phyloP scores from a whole-genome alignment of 305 asterid species.

The Euphrasia arctica region DNA sequence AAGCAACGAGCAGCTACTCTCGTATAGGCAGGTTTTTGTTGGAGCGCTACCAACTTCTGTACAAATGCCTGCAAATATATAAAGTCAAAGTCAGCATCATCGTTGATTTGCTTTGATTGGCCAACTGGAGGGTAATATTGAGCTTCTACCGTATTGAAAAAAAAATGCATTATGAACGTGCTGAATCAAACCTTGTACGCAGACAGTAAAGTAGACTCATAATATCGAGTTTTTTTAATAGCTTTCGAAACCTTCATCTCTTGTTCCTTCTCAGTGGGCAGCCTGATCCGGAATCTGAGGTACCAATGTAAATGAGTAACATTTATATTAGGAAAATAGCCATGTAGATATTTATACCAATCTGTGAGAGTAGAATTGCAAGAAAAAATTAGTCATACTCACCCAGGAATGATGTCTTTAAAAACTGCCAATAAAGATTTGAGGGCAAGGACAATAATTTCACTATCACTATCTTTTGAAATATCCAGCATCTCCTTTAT shows the following conservation, averaged over 20 bases:
- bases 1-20: conserved; percentile 81
- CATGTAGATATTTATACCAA: conserved; percentile 1
- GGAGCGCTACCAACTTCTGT: conserved; percentile 74
- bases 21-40: conserved; percentile 49
- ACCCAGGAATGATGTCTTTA: conserved; percentile 96
- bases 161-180: conserved; percentile 3
- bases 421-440: conserved; percentile 93
- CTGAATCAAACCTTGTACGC: conserved; percentile 65
- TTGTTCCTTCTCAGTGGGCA: conserved; percentile 90
- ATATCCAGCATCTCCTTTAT: conserved; percentile 87
- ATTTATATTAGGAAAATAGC: conserved; percentile 19
- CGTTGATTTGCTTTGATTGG: not conserved
- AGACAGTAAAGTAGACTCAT: conserved; percentile 75
- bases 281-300: conserved; percentile 79
- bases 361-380: conserved; percentile 15
- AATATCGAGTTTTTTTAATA: conserved; percentile 69
- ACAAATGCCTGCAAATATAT: conserved; percentile 60
- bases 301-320: conserved; percentile 24
- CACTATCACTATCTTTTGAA: conserved; percentile 57
- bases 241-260: conserved; percentile 91
- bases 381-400: conserved; percentile 28
- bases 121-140: conserved; percentile 1
- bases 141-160: not conserved
- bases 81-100: conserved; percentile 25
- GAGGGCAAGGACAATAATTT: conserved; percentile 59